Percentiles rank a stretch among this genome's conserved stretches.
Conservation (phyloP, 177 flowering plant genomes). For the Vitis hybrid region DNA sequence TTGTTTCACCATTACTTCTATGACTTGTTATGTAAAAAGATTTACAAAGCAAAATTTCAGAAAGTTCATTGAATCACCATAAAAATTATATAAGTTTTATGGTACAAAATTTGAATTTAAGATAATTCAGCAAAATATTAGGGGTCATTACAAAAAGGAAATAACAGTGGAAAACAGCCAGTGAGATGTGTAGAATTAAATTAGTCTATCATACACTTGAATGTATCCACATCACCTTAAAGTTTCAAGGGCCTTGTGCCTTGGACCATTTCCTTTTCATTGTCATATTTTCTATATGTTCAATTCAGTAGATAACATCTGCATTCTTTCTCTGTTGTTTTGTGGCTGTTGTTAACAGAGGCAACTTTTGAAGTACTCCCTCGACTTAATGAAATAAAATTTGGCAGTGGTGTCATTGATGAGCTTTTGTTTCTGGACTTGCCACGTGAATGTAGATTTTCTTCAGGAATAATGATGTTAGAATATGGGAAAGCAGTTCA, state of each 20-base stretch:
- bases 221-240: no score
- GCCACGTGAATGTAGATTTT: constrained; percentile 74
- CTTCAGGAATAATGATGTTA: constrained; percentile 84
- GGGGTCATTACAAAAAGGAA: no score
- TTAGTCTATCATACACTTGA: no score
- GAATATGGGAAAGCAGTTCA: constrained; percentile 94
- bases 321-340: background rate
- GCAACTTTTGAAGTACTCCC: constrained; percentile 94
- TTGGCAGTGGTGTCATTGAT: constrained; percentile 89
- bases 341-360: constrained; percentile 46
- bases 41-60: background rate
- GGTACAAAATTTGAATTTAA: no score
- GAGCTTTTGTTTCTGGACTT: constrained; percentile 89
- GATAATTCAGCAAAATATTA: no score
- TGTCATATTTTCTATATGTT: background rate
- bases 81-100: no score
- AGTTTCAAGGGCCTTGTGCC: no score
- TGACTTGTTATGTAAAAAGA: background rate
- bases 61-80: no score
- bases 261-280: no score
- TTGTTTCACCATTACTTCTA: background rate
- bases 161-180: no score
- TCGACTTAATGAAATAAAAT: constrained; percentile 85
- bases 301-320: background rate
- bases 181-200: no score